phyloP scores from a whole-genome alignment of 208 protist species.

The Angomonas desouzai region DNA sequence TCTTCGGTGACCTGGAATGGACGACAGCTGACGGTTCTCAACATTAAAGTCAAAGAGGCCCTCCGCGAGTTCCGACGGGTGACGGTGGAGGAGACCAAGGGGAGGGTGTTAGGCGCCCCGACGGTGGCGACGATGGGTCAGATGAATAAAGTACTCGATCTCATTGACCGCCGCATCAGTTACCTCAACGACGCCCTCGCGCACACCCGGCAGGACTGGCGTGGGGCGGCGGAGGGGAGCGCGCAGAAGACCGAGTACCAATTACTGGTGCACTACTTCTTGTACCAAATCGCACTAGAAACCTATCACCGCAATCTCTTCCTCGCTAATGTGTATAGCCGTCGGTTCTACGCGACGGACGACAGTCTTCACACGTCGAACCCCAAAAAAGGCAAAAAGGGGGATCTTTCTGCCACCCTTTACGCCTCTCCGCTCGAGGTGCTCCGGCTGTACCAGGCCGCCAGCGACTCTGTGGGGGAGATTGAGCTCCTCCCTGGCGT shows the following conservation, averaged over 20 bases:
- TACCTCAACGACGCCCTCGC: constrained; percentile 80
- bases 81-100: constrained; percentile 43
- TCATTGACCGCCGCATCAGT: constrained; percentile 76
- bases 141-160: constrained; percentile 64
- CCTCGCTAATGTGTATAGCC: constrained; percentile 57
- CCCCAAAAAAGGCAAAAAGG: constrained; percentile 22
- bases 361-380: constrained; percentile 23
- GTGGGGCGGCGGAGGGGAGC: constrained; percentile 36
- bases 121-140: constrained; percentile 57
- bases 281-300: constrained; percentile 69
- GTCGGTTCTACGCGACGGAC: constrained; percentile 76
- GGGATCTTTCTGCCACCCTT: constrained; percentile 53
- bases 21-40: constrained; percentile 53
- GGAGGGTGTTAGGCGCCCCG: constrained; percentile 35
- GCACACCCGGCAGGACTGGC: constrained; percentile 72
- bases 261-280: constrained; percentile 73
- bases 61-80: constrained; percentile 62
- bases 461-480: constrained; percentile 50
- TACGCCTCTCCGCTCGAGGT: constrained; percentile 82
- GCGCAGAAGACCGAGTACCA: constrained; percentile 55
- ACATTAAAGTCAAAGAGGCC: constrained; percentile 78
- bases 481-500: constrained; percentile 84
- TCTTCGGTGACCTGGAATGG: constrained; percentile 71
- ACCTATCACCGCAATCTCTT: constrained; percentile 72
- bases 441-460: constrained; percentile 75